Evolutionary conservation across 2,329 filamentous ascomycete species (phyloP), one percentile per base, ranked within the genome.

Genomic region (Didymella sp.): DNA sequence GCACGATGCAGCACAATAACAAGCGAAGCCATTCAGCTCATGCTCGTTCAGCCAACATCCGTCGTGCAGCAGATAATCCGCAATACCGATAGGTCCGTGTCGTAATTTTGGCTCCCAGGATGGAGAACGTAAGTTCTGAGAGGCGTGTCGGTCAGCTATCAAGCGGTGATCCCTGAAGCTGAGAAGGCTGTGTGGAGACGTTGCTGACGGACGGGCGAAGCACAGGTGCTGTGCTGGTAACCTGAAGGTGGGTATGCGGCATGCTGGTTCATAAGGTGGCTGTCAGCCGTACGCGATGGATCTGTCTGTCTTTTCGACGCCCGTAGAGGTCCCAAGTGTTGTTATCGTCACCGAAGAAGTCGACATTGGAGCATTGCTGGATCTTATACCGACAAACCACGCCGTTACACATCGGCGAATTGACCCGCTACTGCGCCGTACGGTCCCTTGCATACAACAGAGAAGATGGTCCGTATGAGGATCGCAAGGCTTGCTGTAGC

Each of bases 401-500:
- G 41, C 41, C 22, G 41, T 35, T 38, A 24, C 37, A 43, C 51
- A 25, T n/a, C 11, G 31, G 9, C 31, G 47, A 30, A 21, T 30
- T 30, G 30, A n/a, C 28, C n/a, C 25, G 19, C 17, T 8, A 46
- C 17, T 24, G 27, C n/a, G 22, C n/a, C 43, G 13, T 13, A 52
- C 43, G 6, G n/a, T 8, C 25, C 6, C 38, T 49, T 43, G 19
- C 33, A 22, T 11, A 40, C 12, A 41, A n/a, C 28, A 41, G 24
- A 17, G 35, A 49, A 28, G 7, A 67, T 67, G 59, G 57, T 42
- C 28, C 56, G 35, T 28, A 56, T 49, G 15, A 61, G 51, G 51
- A 41, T 54, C 9, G 43, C 49, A 22, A 56, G 59, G 51, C 46
- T 65, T 46, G 62, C 57, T 49, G 51, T 54, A 12, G 47, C 43